Evolutionary conservation across 371 early-diverging fungal species (phyloP).

Genomic region (Parasitella parasitica): DNA sequence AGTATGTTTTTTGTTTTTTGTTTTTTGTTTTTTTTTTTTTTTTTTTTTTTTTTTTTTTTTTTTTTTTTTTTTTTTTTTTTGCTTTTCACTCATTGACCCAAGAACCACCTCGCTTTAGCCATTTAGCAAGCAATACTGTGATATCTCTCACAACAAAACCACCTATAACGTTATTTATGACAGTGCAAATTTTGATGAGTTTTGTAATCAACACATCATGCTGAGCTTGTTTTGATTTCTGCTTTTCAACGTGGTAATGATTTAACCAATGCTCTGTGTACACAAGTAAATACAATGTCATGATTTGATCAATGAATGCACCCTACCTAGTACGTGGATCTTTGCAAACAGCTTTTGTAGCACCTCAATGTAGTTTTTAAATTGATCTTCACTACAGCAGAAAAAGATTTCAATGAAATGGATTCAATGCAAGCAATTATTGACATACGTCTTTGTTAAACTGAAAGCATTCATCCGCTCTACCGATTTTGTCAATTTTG

Average conservation of each 20-base stretch:
- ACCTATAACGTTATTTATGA: constrained; percentile 38
- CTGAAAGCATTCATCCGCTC: constrained; percentile 56
- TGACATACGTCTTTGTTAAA: constrained; percentile 40
- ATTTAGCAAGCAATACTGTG: constrained; percentile 48
- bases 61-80: too few relatives aligned
- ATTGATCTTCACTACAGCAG: constrained; percentile 44
- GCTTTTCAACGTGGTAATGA: constrained; percentile 30
- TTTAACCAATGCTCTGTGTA: constrained; percentile 37
- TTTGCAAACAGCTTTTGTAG: constrained; percentile 39
- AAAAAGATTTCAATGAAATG: background rate
- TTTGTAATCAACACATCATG: constrained; percentile 33
- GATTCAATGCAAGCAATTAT: background rate
- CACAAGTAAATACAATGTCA: background rate
- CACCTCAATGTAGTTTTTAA: constrained; percentile 42
- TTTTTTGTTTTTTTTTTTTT: too few relatives aligned
- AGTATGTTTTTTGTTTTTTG: background rate
- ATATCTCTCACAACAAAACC: constrained; percentile 50
- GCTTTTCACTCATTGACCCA: constrained; percentile 49
- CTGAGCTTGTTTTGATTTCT: constrained; percentile 22
- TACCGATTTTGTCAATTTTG: constrained; percentile 50
- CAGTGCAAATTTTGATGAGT: constrained; percentile 36
- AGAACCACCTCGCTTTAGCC: constrained; percentile 50
- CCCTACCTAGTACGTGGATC: constrained; percentile 42
- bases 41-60: too few relatives aligned
- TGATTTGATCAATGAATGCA: too few relatives aligned